Percentiles rank a stretch among this genome's conserved stretches.
phyloP scores from a whole-genome alignment of 768 basidiomycete genomes.

The Tylopilus balloui region DNA sequence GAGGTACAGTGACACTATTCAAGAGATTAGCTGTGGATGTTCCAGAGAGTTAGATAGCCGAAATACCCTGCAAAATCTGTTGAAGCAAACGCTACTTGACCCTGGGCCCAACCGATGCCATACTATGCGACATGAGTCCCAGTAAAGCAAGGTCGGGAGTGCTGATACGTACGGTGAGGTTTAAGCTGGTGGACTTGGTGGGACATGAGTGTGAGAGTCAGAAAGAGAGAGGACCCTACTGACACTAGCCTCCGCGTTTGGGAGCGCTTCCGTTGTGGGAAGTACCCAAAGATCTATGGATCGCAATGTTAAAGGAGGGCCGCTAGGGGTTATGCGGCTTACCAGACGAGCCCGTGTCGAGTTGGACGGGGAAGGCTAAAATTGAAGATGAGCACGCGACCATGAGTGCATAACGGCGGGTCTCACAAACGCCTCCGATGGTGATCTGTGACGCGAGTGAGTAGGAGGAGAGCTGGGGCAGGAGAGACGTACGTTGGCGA shows the following conservation, averaged over 20 bases:
- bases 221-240: conserved; percentile 6
- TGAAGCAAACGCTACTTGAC: conserved; percentile 56
- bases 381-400: conserved; percentile 1
- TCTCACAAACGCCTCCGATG: conserved; percentile 56
- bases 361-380: conserved; percentile 66
- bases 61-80: conserved; percentile 69
- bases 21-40: conserved; percentile 7
- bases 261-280: conserved; percentile 43
- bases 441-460: conserved; percentile 47
- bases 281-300: conserved; percentile 67
- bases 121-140: conserved; percentile 44
- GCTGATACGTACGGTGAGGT: conserved; percentile 50
- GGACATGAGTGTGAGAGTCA: conserved; percentile 5
- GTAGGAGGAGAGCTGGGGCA: neutral
- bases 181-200: conserved; percentile 43
- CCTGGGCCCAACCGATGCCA: conserved; percentile 75
- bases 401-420: neutral
- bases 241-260: conserved; percentile 48
- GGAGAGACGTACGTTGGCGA: conserved; percentile 57
- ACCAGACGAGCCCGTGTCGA: conserved; percentile 73
- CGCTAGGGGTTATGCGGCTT: neutral
- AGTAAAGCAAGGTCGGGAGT: neutral
- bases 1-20: conserved; percentile 54
- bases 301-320: neutral
- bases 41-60: neutral